A percentile compares a stretch with the other conserved stretches of the same genome.
phyloP scores from a whole-genome alignment of 164 flowering plant genomes.

The grape (Vitis vinifera) region DNA sequence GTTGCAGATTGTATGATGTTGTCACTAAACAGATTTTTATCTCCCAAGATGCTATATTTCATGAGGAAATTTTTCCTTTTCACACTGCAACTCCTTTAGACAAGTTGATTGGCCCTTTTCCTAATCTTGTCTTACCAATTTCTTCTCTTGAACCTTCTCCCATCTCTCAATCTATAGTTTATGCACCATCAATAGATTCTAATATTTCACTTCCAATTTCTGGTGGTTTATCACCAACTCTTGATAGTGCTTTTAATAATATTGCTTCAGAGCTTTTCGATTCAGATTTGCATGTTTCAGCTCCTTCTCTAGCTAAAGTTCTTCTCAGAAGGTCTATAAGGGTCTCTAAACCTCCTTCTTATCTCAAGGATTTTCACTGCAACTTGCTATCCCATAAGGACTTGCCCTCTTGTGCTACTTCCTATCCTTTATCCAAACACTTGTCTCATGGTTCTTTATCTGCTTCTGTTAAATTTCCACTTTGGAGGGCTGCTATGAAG shows the following conservation, averaged over 20 bases:
- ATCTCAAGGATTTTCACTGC: neutral
- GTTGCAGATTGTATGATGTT: conserved; percentile 3
- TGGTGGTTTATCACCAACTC: conserved; percentile 1
- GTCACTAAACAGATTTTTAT: neutral
- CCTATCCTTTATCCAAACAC: neutral
- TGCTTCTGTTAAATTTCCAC: neutral
- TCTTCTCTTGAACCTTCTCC: neutral
- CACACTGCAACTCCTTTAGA: neutral
- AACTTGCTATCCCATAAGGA: neutral
- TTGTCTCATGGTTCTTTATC: too few species aligned
- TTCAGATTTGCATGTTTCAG: neutral
- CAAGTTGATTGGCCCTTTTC: neutral
- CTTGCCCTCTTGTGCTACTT: too few species aligned
- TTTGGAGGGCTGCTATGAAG: neutral
- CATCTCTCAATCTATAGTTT: neutral
- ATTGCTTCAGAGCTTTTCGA: neutral
- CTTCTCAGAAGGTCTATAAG: neutral
- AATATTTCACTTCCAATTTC: neutral
- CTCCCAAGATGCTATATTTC: too few species aligned
- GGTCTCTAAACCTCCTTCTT: neutral
- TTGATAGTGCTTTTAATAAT: neutral
- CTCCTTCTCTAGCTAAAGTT: neutral
- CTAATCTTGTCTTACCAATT: neutral
- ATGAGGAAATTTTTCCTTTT: neutral
- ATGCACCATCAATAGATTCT: neutral